Base-by-base conservation (phyloP, 1,284 basidiomycete species). In the Cutaneotrichosporon mucoides region DNA sequence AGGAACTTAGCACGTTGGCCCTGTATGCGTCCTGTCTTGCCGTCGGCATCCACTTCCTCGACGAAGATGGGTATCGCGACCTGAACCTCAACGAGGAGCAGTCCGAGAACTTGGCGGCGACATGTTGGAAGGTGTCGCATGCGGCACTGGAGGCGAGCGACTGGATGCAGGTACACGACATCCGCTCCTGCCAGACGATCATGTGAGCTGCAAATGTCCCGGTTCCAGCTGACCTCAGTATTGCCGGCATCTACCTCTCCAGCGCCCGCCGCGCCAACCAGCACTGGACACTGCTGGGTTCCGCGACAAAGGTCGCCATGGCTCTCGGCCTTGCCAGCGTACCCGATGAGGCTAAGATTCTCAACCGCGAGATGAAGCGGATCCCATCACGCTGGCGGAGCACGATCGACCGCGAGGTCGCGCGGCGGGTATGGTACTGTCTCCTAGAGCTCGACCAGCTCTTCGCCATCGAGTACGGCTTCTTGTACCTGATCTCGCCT, bases 21-120 rank as follows among this genome's bases (percentile, higher is more conserved):
- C 55, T 68, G 16, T 68, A 68, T 46, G 60, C 65, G 4, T 36
- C 67, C 2, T 66, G 63, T 34, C 50, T 68, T 3, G 62, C 65
- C 2, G 61, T 68, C 12, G 63, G 63, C 12, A 56, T 68, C 38
- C 67, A 68, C 56, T 62, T 68, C 36, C 64, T 68, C 41, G 65
- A 65, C 38, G 63, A 65, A 38, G 61, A 62, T 10, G 65, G 63
- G 2, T 60, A 64, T 44, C 62, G 59, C 35, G 62, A 64, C 37
- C 59, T 64, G 11, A 61, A 69, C 59, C 66, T 70, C 36, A 71
- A 71, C 58, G 62, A 65, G 24, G 67, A 69, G 12, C 65, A 71
- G 56, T 64, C 64, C 2, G 64, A 68, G 54, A 64, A 64, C 15
- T 48, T 73, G 16, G 67, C 71, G 1, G 63, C 61, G n/a, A 64